Conservation (phyloP, 2,329 filamentous ascomycete genomes). For the Hortaea sp. region DNA sequence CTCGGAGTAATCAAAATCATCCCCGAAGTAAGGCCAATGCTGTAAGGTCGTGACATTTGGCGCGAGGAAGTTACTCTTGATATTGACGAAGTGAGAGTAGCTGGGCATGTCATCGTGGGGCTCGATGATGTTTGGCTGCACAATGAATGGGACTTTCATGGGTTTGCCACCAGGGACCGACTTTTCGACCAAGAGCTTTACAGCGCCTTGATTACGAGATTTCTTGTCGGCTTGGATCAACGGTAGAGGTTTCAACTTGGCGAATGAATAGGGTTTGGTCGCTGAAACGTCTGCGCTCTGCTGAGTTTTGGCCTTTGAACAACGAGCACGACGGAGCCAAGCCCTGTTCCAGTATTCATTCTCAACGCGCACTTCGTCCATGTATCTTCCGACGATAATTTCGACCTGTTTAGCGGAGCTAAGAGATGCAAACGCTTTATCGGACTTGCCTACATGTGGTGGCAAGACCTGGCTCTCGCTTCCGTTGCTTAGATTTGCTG, state of each 20-base stretch:
- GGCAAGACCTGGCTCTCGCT: too few relatives aligned
- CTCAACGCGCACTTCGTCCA: slow-evolving; percentile 19
- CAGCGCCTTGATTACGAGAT: background rate
- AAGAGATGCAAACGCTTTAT: background rate
- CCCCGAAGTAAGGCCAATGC: slow-evolving; percentile 31
- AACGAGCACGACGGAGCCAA: slow-evolving; percentile 13
- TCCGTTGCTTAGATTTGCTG: too few relatives aligned
- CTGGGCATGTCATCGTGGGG: slow-evolving; percentile 22
- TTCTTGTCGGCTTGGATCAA: background rate
- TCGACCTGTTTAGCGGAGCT: slow-evolving; percentile 11
- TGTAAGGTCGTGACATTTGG: slow-evolving; percentile 32
- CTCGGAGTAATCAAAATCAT: slow-evolving; percentile 24
- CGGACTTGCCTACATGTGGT: too few relatives aligned
- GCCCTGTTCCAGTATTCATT: slow-evolving; percentile 18
- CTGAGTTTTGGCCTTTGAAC: background rate
- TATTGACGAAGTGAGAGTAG: slow-evolving; percentile 33
- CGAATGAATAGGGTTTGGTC: slow-evolving; percentile 7
- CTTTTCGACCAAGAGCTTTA: background rate
- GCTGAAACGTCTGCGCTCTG: background rate
- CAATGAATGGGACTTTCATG: background rate
- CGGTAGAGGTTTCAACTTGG: slow-evolving; percentile 8
- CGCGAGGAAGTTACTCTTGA: slow-evolving; percentile 32
- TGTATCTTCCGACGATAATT: slow-evolving; percentile 12
- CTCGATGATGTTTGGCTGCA: slow-evolving; percentile 5
- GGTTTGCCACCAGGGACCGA: background rate